Conservation (phyloP, 176 grass and related monocot species). For the Aegilops tauschii region DNA sequence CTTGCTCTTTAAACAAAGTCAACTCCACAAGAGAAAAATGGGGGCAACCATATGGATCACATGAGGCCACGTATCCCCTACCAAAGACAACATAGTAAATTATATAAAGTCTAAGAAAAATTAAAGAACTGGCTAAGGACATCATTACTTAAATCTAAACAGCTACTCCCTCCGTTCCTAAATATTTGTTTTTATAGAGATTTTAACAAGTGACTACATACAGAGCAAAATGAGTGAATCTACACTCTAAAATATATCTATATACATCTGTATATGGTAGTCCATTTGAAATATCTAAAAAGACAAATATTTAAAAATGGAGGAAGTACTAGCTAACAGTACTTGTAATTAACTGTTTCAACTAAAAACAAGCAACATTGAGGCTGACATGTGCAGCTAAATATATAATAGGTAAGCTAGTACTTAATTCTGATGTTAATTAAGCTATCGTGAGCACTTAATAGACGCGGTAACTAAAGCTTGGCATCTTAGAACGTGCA, state of each 20-base stretch:
- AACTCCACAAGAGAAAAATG: slow-evolving; percentile 14
- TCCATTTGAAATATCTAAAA: too few species aligned
- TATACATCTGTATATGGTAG: too few species aligned
- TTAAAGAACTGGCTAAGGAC: neutral
- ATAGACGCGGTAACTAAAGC: slow-evolving; percentile 43
- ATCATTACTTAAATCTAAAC: neutral
- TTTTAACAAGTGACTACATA: too few species aligned
- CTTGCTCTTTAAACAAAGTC: slow-evolving; percentile 22
- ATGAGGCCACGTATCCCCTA: neutral
- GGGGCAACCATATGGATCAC: neutral
- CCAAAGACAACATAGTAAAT: neutral
- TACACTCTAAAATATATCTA: too few species aligned
- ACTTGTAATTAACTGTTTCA: neutral
- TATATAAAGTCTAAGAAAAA: neutral
- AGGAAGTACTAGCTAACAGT: too few species aligned
- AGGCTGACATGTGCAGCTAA: slow-evolving; percentile 31
- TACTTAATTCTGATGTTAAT: slow-evolving; percentile 27
- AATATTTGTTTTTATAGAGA: too few species aligned
- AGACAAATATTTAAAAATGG: too few species aligned
- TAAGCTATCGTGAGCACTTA: slow-evolving; percentile 42
- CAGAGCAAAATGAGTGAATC: too few species aligned
- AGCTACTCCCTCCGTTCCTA: neutral
- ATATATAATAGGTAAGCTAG: slow-evolving; percentile 7
- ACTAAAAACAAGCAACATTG: neutral
- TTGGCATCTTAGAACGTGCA: slow-evolving; percentile 66